A percentile compares a stretch with the other conserved stretches of the same genome.
These are phyloP conservation scores for Cyberlindnera xylosilytica DNA, from an alignment of 805 yeast genomes.

Conservation along the genomic window DNA sequence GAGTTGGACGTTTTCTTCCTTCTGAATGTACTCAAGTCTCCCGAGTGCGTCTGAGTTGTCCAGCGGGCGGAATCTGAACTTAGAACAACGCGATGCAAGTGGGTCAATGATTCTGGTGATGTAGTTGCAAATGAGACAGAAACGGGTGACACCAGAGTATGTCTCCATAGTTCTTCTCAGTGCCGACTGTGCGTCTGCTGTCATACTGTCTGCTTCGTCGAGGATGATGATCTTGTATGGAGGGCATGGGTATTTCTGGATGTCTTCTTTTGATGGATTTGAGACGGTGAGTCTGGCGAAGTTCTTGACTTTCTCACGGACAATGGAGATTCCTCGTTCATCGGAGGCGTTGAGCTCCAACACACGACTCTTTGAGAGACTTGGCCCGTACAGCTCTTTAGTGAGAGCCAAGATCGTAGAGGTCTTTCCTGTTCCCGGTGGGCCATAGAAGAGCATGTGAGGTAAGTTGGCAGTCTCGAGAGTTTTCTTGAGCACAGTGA, in stretches of 20 bases:
- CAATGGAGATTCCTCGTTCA: slow-evolving; percentile 87
- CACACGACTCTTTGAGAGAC: slow-evolving; percentile 63
- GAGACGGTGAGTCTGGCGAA: slow-evolving; percentile 86
- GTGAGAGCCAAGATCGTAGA: slow-evolving; percentile 85
- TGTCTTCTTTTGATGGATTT: slow-evolving; percentile 68
- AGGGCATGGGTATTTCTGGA: slow-evolving; percentile 85
- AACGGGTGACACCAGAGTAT: slow-evolving; percentile 85
- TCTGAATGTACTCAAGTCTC: slow-evolving; percentile 59
- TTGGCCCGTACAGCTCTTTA: slow-evolving; percentile 74
- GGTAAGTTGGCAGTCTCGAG: slow-evolving; percentile 81
- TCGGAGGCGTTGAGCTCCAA: slow-evolving; percentile 87
- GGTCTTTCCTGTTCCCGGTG: slow-evolving; percentile 93
- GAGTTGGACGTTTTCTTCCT: slow-evolving; percentile 41
- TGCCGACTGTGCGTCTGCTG: slow-evolving; percentile 96
- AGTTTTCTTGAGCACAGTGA: slow-evolving; percentile 75
- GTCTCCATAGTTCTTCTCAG: slow-evolving; percentile 92
- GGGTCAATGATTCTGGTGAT: slow-evolving; percentile 97
- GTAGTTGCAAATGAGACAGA: slow-evolving; percentile 93
- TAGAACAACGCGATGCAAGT: slow-evolving; percentile 92
- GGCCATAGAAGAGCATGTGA: slow-evolving; percentile 89
- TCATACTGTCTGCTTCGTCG: slow-evolving; percentile 97
- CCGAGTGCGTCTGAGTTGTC: slow-evolving; percentile 67
- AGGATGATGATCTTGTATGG: slow-evolving; percentile 90
- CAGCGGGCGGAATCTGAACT: slow-evolving; percentile 82
- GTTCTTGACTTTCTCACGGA: slow-evolving; percentile 78